Evolutionary conservation across 2,329 filamentous ascomycete species (phyloP).

Genomic region (Rugonectria rugulosa): DNA sequence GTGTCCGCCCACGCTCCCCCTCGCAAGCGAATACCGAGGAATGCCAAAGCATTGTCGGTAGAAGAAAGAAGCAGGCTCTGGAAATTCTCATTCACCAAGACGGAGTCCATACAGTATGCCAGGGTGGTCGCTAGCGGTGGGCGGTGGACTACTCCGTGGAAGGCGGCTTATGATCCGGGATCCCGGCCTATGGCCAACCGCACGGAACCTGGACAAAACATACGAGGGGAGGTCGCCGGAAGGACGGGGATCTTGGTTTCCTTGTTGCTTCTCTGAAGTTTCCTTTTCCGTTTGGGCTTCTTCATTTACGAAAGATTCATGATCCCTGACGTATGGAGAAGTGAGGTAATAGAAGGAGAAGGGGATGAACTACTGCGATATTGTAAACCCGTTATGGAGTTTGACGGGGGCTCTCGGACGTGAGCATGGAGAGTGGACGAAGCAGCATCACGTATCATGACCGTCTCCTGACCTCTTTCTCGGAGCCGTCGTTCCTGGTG

Average conservation of each 20-base stretch:
- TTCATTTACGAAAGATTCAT: conserved; percentile 1
- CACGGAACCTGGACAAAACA: conserved; percentile 20
- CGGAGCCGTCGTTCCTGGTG: conserved; percentile 14
- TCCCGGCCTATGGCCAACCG: conserved; percentile 21
- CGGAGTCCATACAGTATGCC: neutral
- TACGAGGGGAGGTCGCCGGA: conserved; percentile 16
- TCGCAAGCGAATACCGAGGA: conserved; percentile 3
- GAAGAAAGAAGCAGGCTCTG: neutral
- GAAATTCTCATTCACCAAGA: neutral
- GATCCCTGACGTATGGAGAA: conserved; percentile 11
- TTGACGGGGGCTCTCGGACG: conserved; percentile 4
- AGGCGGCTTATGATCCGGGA: conserved; percentile 23
- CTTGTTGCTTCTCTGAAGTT: neutral
- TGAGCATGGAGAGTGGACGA: conserved; percentile 11
- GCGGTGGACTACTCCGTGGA: conserved; percentile 12
- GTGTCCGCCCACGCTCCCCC: neutral
- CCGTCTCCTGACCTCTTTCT: conserved; percentile 25
- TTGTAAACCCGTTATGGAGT: neutral
- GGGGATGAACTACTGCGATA: neutral
- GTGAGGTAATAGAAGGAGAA: neutral
- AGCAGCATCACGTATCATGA: conserved; percentile 20
- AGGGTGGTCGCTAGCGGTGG: conserved; percentile 10
- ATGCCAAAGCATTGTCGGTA: neutral
- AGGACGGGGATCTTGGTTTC: conserved; percentile 6
- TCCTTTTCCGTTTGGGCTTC: conserved; percentile 1